A percentile compares a stretch with the other conserved stretches of the same genome.
These are phyloP conservation scores for Aspergillus japonicus DNA, from an alignment of 2,329 filamentous ascomycete genomes.

Conservation along the genomic window DNA sequence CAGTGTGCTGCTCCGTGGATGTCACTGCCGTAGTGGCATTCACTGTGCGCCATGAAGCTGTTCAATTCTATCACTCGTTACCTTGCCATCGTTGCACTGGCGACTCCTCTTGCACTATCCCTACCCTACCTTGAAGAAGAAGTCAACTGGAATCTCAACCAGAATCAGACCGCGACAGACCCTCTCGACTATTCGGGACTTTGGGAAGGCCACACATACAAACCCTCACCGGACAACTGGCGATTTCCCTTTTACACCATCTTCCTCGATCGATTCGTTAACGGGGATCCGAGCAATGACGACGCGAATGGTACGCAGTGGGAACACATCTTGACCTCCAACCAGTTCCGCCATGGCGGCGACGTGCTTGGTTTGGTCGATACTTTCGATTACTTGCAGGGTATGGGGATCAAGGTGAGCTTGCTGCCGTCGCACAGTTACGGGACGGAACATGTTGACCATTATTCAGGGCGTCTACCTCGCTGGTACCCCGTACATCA, in stretches of 20 bases:
- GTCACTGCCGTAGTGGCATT: conserved; percentile 7
- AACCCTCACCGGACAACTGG: conserved; percentile 59
- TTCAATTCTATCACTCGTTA: background rate
- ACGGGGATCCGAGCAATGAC: conserved; percentile 63
- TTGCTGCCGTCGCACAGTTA: background rate
- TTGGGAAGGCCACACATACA: conserved; percentile 52
- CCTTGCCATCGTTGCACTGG: background rate
- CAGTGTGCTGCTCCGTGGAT: conserved; percentile 4
- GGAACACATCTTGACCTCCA: conserved; percentile 59
- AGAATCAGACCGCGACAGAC: conserved; percentile 53
- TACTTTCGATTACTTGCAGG: conserved; percentile 62
- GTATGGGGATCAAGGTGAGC: conserved; percentile 60
- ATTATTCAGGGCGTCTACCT: conserved; percentile 55
- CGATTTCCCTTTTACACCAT: conserved; percentile 64
- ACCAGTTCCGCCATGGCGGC: conserved; percentile 62
- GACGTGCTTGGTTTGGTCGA: conserved; percentile 58
- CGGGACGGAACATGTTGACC: background rate
- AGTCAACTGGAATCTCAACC: conserved; percentile 59
- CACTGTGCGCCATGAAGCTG: conserved; percentile 7
- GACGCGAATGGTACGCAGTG: conserved; percentile 59
- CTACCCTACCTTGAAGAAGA: conserved; percentile 1
- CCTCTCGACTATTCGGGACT: conserved; percentile 59
- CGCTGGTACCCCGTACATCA: conserved; percentile 61
- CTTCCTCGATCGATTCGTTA: conserved; percentile 62
- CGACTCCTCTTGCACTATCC: background rate